Percentiles rank a stretch among this genome's conserved stretches.
Evolutionary conservation across 495 filamentous ascomycete genomes (phyloP).

Genomic region (Ascobolus immersus): DNA sequence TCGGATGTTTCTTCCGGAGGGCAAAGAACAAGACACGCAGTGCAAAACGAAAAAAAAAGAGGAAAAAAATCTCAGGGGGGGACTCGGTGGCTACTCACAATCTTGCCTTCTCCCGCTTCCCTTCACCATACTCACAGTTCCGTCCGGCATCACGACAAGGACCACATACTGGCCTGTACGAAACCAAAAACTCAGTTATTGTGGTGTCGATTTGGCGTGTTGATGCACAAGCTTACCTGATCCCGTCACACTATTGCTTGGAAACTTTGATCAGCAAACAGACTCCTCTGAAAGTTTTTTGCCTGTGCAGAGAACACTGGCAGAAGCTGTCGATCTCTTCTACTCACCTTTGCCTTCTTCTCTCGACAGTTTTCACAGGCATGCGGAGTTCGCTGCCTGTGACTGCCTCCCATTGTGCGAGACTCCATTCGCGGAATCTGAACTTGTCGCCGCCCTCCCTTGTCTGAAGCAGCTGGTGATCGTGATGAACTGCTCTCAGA

Average conservation of each 20-base stretch:
- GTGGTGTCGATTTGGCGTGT: neutral
- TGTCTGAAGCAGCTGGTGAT: too few relatives aligned
- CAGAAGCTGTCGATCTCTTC: constrained; percentile 28
- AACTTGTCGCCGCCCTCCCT: too few relatives aligned
- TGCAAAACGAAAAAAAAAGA: neutral
- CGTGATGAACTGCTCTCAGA: too few relatives aligned
- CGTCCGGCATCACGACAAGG: constrained; percentile 28
- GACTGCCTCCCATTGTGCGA: too few relatives aligned
- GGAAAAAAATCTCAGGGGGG: neutral
- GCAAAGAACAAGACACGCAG: constrained; percentile 3
- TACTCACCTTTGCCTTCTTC: constrained; percentile 26
- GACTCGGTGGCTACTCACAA: constrained; percentile 18
- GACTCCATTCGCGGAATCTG: too few relatives aligned
- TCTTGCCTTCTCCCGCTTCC: constrained; percentile 31
- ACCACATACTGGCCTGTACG: constrained; percentile 21
- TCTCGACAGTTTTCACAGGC: constrained; percentile 16
- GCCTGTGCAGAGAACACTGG: constrained; percentile 3
- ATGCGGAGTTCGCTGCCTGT: too few relatives aligned
- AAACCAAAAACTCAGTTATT: constrained; percentile 1
- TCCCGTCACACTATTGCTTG: neutral
- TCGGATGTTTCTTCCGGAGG: neutral
- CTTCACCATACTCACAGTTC: constrained; percentile 29
- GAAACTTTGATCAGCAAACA: neutral
- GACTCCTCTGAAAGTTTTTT: constrained; percentile 1
- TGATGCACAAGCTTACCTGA: neutral